Conservation (phyloP, 1,284 basidiomycete genomes). For the Cutaneotrichosporon sp. region DNA sequence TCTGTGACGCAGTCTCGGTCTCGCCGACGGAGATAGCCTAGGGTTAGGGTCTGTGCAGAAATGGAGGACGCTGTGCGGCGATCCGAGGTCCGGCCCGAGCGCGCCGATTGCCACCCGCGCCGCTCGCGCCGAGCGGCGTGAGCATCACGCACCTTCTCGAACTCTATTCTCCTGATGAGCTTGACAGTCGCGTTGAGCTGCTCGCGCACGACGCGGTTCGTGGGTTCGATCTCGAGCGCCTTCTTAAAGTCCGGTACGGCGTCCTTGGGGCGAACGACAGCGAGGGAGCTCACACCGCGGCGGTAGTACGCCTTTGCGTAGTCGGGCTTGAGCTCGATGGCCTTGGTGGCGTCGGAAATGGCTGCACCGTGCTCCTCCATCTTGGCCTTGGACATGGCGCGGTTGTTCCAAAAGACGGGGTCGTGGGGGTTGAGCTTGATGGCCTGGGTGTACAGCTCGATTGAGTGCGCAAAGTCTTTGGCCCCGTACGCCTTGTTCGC, state of each 20-base stretch:
- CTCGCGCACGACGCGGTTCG: conserved; percentile 73
- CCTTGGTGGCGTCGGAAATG: conserved; percentile 60
- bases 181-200: conserved; percentile 89
- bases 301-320: conserved; percentile 76
- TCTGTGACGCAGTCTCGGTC: conserved; percentile 70
- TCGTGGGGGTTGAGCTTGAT: conserved; percentile 70
- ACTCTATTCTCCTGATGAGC: conserved; percentile 70
- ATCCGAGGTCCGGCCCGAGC: background rate
- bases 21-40: conserved; percentile 87
- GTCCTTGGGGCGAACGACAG: conserved; percentile 78
- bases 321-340: conserved; percentile 81
- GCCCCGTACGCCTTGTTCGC: conserved; percentile 80
- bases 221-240: conserved; percentile 81
- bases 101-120: background rate
- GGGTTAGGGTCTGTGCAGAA: conserved; percentile 6
- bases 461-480: conserved; percentile 64
- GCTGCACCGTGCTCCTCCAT: conserved; percentile 56
- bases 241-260: conserved; percentile 85
- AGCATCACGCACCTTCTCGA: conserved; percentile 68
- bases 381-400: conserved; percentile 57
- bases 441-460: conserved; percentile 71
- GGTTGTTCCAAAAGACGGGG: conserved; percentile 53
- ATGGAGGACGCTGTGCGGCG: background rate
- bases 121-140: background rate
- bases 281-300: conserved; percentile 86